A percentile compares a stretch with the other conserved stretches of the same genome.
Evolutionary conservation across 1,284 basidiomycete genomes (phyloP).

Genomic region (Leccinum insolens): DNA sequence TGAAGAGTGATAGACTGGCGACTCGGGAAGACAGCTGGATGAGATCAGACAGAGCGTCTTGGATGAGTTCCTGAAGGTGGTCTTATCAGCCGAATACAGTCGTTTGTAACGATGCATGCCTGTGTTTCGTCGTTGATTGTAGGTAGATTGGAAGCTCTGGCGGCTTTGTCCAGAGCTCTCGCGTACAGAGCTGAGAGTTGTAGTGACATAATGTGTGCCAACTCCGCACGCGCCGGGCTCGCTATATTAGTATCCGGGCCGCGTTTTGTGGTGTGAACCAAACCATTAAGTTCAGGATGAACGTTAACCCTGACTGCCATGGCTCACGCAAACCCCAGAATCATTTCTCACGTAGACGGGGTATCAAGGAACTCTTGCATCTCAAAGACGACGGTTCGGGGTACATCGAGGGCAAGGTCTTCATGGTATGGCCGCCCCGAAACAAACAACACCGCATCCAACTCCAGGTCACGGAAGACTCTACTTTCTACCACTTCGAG

Average conservation of each 20-base stretch:
- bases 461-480: conserved; percentile 28
- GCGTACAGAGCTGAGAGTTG: conserved; percentile 46
- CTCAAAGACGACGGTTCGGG: conserved; percentile 29
- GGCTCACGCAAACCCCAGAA: conserved; percentile 6
- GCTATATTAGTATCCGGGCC: conserved; percentile 16
- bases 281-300: conserved; percentile 12
- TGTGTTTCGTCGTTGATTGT: conserved; percentile 55
- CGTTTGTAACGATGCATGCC: conserved; percentile 32
- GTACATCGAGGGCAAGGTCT: conserved; percentile 42
- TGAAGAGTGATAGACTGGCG: conserved; percentile 73
- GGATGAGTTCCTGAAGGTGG: conserved; percentile 55
- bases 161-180: conserved; percentile 44
- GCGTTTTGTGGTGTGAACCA: background rate
- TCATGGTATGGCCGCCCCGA: conserved; percentile 45
- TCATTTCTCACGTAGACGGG: conserved; percentile 28
- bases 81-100: conserved; percentile 16
- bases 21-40: conserved; percentile 52
- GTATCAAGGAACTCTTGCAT: conserved; percentile 26
- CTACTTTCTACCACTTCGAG: conserved; percentile 37
- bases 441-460: conserved; percentile 29
- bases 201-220: conserved; percentile 36
- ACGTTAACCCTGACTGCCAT: background rate
- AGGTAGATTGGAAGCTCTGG: conserved; percentile 47
- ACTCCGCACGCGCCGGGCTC: background rate
- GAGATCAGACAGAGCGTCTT: conserved; percentile 56